Evolutionary conservation across 352 stramenopile genomes (phyloP).

Genomic region (Peronospora belbahrii): DNA sequence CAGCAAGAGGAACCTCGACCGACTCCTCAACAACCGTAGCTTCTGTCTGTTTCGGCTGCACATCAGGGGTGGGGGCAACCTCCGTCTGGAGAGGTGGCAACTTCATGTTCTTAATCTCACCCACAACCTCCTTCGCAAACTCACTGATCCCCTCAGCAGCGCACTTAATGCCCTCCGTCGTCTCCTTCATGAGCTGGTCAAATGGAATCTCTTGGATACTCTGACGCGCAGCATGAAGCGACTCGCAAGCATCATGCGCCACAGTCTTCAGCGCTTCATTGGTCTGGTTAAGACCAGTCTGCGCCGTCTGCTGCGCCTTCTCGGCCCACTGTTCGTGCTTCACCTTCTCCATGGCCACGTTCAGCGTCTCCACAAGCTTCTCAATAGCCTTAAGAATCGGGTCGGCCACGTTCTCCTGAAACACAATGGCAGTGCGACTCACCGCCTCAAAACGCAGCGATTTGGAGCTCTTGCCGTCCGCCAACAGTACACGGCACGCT

Average conservation of each 20-base stretch:
- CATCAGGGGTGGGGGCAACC: conserved; percentile 20
- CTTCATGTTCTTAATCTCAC: conserved; percentile 59
- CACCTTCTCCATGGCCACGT: conserved; percentile 71
- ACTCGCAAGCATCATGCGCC: conserved; percentile 49
- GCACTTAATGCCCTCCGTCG: conserved; percentile 67
- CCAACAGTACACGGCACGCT: conserved; percentile 51
- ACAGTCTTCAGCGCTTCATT: conserved; percentile 54
- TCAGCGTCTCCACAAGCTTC: conserved; percentile 74
- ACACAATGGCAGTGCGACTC: conserved; percentile 46
- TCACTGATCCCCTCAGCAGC: conserved; percentile 61
- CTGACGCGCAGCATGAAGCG: conserved; percentile 38
- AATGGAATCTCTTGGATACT: conserved; percentile 78
- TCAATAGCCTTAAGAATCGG: conserved; percentile 76
- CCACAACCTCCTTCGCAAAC: conserved; percentile 71
- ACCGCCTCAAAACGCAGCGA: conserved; percentile 64
- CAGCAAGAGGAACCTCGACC: conserved; percentile 6
- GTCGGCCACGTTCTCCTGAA: conserved; percentile 76
- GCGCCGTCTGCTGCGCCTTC: conserved; percentile 39
- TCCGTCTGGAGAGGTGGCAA: conserved; percentile 21
- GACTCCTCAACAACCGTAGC: conserved; percentile 22
- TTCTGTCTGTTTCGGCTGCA: conserved; percentile 21
- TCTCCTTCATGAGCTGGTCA: conserved; percentile 76
- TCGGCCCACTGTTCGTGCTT: conserved; percentile 75
- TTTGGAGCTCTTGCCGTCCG: conserved; percentile 25
- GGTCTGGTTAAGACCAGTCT: conserved; percentile 50